A percentile compares a stretch with the other conserved stretches of the same genome.
These are phyloP conservation scores for Thermomucor indicae-seudaticae DNA, from an alignment of 371 early-diverging fungal species.

Conservation along the genomic window DNA sequence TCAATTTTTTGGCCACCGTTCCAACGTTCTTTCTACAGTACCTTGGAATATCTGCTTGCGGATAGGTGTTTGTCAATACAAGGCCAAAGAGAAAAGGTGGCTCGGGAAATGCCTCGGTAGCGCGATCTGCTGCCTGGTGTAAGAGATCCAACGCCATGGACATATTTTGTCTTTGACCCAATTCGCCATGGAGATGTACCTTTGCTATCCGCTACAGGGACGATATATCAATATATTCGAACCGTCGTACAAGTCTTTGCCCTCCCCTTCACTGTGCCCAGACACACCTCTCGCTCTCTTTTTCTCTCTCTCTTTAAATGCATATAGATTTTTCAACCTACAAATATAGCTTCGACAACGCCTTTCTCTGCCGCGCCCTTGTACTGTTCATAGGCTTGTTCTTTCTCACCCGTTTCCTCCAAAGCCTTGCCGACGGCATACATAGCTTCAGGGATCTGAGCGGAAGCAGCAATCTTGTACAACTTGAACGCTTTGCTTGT, in stretches of 20 bases:
- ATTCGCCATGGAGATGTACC: constrained; percentile 14
- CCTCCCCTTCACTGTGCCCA: too few species aligned
- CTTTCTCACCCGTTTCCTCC: constrained; percentile 54
- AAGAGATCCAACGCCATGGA: constrained; percentile 4
- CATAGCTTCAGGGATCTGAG: constrained; percentile 18
- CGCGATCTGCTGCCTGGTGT: constrained; percentile 10
- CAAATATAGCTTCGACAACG: constrained; percentile 62
- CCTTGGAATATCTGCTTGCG: constrained; percentile 15
- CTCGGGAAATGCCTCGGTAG: constrained; percentile 10
- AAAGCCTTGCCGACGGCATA: constrained; percentile 19
- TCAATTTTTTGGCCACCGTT: too few species aligned
- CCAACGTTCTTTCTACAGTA: too few species aligned
- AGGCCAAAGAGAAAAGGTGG: constrained; percentile 16
- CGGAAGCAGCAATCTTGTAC: constrained; percentile 27
- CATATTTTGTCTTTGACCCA: constrained; percentile 19
- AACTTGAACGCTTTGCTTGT: constrained; percentile 38
- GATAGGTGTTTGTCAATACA: constrained; percentile 15
- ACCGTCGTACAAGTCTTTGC: too few species aligned
- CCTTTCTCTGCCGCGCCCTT: constrained; percentile 67
- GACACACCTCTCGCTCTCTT: too few species aligned
- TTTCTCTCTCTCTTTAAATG: too few species aligned
- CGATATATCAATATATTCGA: too few species aligned
- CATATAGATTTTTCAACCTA: too few species aligned
- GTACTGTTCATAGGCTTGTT: constrained; percentile 63
- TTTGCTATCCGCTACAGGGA: too few species aligned